phyloP scores from a whole-genome alignment of 2,329 filamentous ascomycete genomes.

The Chrysosporium keratinophilum region DNA sequence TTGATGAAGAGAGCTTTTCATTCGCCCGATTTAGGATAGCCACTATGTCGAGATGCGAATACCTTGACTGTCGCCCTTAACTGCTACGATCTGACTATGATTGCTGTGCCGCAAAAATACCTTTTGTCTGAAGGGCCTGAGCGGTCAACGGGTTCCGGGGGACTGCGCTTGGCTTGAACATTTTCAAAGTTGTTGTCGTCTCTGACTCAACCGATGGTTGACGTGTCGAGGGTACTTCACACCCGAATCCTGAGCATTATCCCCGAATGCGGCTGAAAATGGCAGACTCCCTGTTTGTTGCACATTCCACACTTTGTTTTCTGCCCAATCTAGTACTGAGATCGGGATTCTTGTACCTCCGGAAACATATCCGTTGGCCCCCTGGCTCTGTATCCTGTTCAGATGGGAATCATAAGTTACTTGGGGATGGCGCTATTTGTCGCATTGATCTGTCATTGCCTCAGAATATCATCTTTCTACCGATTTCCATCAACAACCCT shows the following conservation, averaged over 20 bases:
- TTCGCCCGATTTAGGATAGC: neutral
- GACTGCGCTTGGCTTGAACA: neutral
- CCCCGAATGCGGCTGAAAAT: constrained; percentile 2
- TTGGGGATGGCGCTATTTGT: neutral
- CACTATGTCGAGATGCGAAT: neutral
- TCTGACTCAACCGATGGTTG: neutral
- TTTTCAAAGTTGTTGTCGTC: neutral
- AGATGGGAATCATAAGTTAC: neutral
- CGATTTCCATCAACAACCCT: neutral
- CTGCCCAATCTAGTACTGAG: neutral
- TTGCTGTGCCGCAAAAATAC: neutral
- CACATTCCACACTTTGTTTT: neutral
- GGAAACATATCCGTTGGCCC: neutral
- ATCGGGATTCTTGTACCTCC: neutral
- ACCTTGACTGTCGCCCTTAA: neutral
- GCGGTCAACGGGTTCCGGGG: neutral
- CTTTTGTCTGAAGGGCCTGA: neutral
- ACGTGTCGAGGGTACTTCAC: constrained; percentile 1
- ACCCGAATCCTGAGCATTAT: neutral
- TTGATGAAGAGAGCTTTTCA: neutral
- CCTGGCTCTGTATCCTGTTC: neutral
- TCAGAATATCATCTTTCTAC: neutral
- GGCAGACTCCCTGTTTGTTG: neutral
- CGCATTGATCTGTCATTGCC: neutral
- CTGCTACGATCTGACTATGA: neutral